Percentiles rank a stretch among this genome's conserved stretches.
These are phyloP conservation scores for Pyropia yezoensis DNA, from an alignment of 23 red algal species.

Conservation along the genomic window DNA sequence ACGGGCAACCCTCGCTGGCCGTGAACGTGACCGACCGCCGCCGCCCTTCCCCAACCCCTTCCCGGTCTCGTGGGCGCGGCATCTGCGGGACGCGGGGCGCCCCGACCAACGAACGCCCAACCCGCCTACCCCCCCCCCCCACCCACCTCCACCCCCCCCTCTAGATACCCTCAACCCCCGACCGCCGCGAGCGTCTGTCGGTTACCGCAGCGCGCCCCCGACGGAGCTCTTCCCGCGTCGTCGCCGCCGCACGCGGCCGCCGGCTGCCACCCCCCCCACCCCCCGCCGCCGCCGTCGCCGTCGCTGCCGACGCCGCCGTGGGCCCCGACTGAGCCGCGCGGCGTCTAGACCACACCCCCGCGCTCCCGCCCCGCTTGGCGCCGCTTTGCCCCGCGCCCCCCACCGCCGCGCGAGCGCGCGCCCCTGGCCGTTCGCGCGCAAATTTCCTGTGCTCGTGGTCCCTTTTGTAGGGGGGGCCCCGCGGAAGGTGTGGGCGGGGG, in stretches of 20 bases:
- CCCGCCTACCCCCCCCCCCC: too few species aligned
- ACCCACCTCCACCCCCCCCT: too few species aligned
- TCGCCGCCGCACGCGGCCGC: background rate
- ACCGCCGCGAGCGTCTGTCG: constrained; percentile 6
- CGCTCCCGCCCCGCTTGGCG: background rate
- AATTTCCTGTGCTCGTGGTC: too few species aligned
- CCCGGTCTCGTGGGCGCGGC: too few species aligned
- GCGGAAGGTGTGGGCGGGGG: too few species aligned
- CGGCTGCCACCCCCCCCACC: background rate
- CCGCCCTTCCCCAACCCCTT: too few species aligned
- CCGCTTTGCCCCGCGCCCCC: background rate
- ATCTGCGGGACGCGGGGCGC: too few species aligned
- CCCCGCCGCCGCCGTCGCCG: background rate
- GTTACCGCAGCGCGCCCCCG: background rate
- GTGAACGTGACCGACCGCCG: too few species aligned
- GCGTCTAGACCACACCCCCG: background rate
- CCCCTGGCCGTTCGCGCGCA: constrained; percentile 23
- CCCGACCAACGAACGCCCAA: too few species aligned
- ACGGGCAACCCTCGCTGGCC: too few species aligned
- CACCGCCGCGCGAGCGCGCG: background rate
- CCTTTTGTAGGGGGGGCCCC: too few species aligned
- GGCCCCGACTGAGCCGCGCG: too few species aligned
- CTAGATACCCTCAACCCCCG: background rate
- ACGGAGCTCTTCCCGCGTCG: background rate
- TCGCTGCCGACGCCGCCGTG: background rate